phyloP scores from a whole-genome alignment of 2,329 filamentous ascomycete species.

The Tolypocladium inflatum region DNA sequence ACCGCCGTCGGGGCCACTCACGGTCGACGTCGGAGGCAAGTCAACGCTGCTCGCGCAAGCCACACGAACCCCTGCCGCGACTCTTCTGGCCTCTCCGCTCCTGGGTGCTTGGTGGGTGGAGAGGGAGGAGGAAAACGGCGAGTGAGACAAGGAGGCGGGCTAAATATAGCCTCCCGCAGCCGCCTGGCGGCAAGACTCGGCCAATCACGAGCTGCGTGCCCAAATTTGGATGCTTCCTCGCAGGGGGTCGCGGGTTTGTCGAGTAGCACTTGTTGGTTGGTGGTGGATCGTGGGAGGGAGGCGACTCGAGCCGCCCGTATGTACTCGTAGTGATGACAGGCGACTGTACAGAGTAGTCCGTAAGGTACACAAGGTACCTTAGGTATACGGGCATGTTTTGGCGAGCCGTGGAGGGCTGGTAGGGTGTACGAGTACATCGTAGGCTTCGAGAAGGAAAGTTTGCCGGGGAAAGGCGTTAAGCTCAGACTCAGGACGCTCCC shows the following conservation, averaged over 20 bases:
- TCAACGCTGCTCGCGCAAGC: neutral
- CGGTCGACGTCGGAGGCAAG: neutral
- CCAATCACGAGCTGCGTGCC: slow-evolving; percentile 16
- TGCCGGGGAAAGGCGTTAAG: neutral
- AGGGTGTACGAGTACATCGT: neutral
- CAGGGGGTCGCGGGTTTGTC: neutral
- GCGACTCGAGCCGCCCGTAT: neutral
- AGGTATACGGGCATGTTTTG: too few species aligned
- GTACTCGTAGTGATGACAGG: too few species aligned
- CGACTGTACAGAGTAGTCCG: too few species aligned
- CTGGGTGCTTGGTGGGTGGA: neutral
- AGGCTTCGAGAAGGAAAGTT: neutral
- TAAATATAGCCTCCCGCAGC: slow-evolving; percentile 23
- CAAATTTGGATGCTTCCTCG: slow-evolving; percentile 13
- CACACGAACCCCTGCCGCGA: slow-evolving; percentile 6
- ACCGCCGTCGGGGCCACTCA: neutral
- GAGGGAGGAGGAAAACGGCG: neutral
- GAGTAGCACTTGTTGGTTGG: neutral
- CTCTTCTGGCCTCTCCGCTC: slow-evolving; percentile 1
- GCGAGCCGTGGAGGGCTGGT: neutral
- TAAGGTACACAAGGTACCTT: too few species aligned
- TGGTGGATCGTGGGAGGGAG: neutral
- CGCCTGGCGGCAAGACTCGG: slow-evolving; percentile 18
- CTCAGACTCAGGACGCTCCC: neutral
- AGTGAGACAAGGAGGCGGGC: slow-evolving; percentile 7